phyloP scores from a whole-genome alignment of 352 stramenopile genomes.

The Phytopythium oedochilum region DNA sequence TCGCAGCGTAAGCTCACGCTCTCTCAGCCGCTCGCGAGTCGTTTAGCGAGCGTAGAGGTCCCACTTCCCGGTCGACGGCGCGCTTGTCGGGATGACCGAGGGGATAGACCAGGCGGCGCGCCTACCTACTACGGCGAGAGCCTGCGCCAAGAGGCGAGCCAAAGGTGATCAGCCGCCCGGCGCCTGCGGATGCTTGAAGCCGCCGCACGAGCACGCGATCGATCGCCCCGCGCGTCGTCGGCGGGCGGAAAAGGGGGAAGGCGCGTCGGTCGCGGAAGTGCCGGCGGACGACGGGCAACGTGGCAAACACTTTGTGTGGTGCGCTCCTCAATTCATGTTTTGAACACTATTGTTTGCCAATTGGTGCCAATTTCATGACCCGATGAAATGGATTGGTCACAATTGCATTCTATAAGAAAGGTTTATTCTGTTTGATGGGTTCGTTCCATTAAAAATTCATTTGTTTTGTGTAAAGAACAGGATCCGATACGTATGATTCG shows the following conservation, averaged over 20 bases:
- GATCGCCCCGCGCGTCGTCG: background rate
- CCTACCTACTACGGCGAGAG: background rate
- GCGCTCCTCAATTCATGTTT: background rate
- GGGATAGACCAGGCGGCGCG: background rate
- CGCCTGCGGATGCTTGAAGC: background rate
- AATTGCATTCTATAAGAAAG: no score
- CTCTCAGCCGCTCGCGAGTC: background rate
- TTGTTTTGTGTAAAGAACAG: no score
- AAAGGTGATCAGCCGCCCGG: background rate
- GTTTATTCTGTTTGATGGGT: no score
- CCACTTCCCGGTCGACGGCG: background rate
- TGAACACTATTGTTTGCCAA: background rate
- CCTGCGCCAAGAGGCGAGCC: background rate
- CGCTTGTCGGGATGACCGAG: background rate
- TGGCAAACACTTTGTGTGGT: background rate
- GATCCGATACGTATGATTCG: no score
- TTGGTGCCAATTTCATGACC: background rate
- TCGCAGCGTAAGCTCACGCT: background rate
- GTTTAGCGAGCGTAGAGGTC: background rate
- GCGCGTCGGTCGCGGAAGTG: background rate
- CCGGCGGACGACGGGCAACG: background rate
- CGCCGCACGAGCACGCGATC: background rate
- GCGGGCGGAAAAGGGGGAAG: background rate
- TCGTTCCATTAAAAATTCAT: no score
- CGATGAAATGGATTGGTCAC: no score